Percentiles rank a stretch among this genome's conserved stretches.
Conservation (phyloP, 495 filamentous ascomycete species). For the Xylaria bambusicola region DNA sequence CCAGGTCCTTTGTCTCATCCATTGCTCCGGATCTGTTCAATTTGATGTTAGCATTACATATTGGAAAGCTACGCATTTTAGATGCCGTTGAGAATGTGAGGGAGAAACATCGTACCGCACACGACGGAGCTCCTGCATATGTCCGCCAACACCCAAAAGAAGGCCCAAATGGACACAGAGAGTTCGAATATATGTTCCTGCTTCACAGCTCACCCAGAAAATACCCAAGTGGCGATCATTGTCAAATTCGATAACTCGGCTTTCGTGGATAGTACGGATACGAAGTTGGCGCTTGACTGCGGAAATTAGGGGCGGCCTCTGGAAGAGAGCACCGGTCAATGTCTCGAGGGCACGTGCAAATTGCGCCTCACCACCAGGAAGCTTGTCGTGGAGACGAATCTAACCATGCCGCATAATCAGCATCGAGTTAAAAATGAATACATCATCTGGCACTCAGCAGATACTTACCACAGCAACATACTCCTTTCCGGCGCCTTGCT, state of each 20-base stretch:
- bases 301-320: constrained; percentile 94
- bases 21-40: constrained; percentile 71
- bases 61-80: too few species aligned
- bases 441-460: background rate
- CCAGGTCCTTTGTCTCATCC: constrained; percentile 83
- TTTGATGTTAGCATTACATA: background rate
- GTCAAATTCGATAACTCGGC: constrained; percentile 93
- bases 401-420: constrained; percentile 69
- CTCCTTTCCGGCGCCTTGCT: constrained; percentile 93
- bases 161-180: constrained; percentile 95
- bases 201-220: constrained; percentile 99
- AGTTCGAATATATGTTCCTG: constrained; percentile 97
- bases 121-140: constrained; percentile 97
- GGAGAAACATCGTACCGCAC: constrained; percentile 59
- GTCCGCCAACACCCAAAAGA: constrained; percentile 88
- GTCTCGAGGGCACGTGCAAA: constrained; percentile 90
- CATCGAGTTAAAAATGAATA: background rate
- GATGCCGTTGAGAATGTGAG: too few species aligned
- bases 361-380: constrained; percentile 87
- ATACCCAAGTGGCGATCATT: constrained; percentile 97
- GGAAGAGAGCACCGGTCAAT: constrained; percentile 93
- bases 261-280: constrained; percentile 94
- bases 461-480: constrained; percentile 42
- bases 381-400: constrained; percentile 86
- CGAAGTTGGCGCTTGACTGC: constrained; percentile 98